Evolutionary conservation across 192 early-diverging fungal genomes (phyloP), one percentile per base, ranked within the genome.

Genomic region (Coemansia asiatica): DNA sequence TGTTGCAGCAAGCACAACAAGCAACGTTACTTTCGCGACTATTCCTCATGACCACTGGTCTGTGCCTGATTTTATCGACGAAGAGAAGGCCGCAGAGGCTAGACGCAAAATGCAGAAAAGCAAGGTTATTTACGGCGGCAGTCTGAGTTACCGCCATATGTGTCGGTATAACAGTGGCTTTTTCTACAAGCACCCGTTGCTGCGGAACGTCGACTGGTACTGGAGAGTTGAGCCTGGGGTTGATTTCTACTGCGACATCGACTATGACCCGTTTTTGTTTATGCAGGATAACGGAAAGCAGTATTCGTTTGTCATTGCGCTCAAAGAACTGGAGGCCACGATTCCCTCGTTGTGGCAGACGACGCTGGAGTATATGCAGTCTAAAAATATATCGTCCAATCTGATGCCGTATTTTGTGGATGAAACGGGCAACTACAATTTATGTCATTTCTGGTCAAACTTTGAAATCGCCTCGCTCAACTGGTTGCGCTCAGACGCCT

Each of bases 201-300:
- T 90, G 56, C 69, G 76, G 27, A 61, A 83, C 35, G 90, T 87
- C 47, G 90, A 94, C 63, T 95, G 87, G 76, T 95, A 94, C 71
- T 95, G 94, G 94, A 84, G 94, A 1, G 84, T 95, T 12, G 94
- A 96, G 68, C 94, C 94, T 1, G 87, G 85, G 25, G 94, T 94
- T 1, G 75, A 89, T 53, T 96, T 87, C 66, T 87, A 82, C 73
- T 96, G 94, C 66, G 87, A 92, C 60, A 66, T 96, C 8, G 81
- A 87, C 50, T 89, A 93, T 71, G 94, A 96, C 68, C 90, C 91
- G 9, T 96, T 96, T 69, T 61, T 72, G 38, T 94, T 71, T 62
- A 92, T 96, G 91, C 73, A 85, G 60, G 72, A 88, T 6, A 82
- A 88, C 60, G 84, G 86, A 64, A 92, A 90, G 58, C 82, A 85